Conservation (phyloP, 495 filamentous ascomycete species). For the Neurospora cerealis region DNA sequence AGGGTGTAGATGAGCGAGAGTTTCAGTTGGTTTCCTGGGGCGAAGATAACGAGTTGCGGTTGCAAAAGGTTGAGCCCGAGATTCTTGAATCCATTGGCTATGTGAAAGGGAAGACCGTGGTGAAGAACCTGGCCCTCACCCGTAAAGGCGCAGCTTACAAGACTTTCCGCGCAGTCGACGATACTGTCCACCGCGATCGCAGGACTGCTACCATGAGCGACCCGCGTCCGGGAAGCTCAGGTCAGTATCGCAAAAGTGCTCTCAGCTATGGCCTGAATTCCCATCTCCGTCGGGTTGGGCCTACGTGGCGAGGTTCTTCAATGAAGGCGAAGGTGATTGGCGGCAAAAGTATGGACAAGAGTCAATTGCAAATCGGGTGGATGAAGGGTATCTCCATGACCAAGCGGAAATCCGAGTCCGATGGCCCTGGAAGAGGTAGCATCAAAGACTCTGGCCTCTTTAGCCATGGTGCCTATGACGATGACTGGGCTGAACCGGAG, state of each 20-base stretch:
- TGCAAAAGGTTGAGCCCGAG: slow-evolving; percentile 62
- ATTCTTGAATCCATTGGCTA: slow-evolving; percentile 66
- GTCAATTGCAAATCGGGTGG: slow-evolving; percentile 64
- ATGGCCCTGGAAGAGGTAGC: slow-evolving; percentile 22
- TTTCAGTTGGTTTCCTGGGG: slow-evolving; percentile 95
- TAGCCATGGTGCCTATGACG: slow-evolving; percentile 32
- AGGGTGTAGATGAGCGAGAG: slow-evolving; percentile 74
- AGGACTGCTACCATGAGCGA: slow-evolving; percentile 41
- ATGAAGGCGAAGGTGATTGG: slow-evolving; percentile 53
- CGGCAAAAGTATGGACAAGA: slow-evolving; percentile 50
- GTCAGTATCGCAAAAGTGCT: slow-evolving; percentile 30
- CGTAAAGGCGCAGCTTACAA: slow-evolving; percentile 78
- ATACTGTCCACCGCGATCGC: slow-evolving; percentile 35
- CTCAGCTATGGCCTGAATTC: slow-evolving; percentile 36
- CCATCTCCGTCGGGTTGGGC: slow-evolving; percentile 26
- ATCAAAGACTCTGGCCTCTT: slow-evolving; percentile 36
- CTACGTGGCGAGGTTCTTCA: slow-evolving; percentile 41
- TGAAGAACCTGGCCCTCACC: slow-evolving; percentile 61
- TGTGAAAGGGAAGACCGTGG: slow-evolving; percentile 53
- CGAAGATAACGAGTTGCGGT: slow-evolving; percentile 67
- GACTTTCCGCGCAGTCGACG: slow-evolving; percentile 60
- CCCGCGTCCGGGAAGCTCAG: slow-evolving; percentile 32
- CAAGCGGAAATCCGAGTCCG: slow-evolving; percentile 37
- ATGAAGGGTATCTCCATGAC: slow-evolving; percentile 88
- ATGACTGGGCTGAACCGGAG: slow-evolving; percentile 65